Percentiles rank a stretch among this genome's conserved stretches.
Conservation (phyloP, 352 stramenopile species). For the Globisporangium mamillatum region DNA sequence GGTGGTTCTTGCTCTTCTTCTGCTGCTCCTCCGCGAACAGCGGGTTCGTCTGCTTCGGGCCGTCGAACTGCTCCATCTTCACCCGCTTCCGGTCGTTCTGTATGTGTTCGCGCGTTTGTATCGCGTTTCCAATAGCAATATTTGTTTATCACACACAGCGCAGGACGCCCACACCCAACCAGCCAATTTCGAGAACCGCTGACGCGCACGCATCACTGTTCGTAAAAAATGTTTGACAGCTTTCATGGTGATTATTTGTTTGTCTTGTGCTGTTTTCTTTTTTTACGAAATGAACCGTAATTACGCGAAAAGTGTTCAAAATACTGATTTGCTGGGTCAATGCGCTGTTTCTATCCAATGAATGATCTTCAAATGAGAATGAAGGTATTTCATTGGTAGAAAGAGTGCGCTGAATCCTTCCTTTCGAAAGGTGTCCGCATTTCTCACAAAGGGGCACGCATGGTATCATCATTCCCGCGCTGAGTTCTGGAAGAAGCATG, state of each 20-base stretch:
- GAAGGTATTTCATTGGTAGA: neutral
- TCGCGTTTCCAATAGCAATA: neutral
- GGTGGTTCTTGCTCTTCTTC: conserved; percentile 91
- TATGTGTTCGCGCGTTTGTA: neutral
- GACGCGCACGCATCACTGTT: neutral
- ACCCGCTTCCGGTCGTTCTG: neutral
- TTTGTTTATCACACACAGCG: too few species aligned
- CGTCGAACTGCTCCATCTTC: conserved; percentile 74
- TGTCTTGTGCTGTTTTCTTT: neutral
- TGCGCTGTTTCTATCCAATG: neutral
- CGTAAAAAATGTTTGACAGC: neutral
- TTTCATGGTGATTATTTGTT: neutral
- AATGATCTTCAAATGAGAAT: neutral
- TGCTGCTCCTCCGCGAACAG: conserved; percentile 36
- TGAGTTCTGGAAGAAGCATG: neutral
- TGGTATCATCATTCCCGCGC: neutral
- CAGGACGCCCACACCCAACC: neutral
- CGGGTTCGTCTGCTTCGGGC: conserved; percentile 38
- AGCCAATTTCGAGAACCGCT: conserved; percentile 1
- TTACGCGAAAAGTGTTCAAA: neutral
- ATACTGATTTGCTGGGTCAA: neutral
- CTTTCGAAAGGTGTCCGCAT: neutral
- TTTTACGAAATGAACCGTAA: neutral
- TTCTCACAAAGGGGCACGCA: neutral
- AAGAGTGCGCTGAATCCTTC: neutral